Evolutionary conservation across 495 filamentous ascomycete species (phyloP).

Genomic region (Bryoglossum gracile): DNA sequence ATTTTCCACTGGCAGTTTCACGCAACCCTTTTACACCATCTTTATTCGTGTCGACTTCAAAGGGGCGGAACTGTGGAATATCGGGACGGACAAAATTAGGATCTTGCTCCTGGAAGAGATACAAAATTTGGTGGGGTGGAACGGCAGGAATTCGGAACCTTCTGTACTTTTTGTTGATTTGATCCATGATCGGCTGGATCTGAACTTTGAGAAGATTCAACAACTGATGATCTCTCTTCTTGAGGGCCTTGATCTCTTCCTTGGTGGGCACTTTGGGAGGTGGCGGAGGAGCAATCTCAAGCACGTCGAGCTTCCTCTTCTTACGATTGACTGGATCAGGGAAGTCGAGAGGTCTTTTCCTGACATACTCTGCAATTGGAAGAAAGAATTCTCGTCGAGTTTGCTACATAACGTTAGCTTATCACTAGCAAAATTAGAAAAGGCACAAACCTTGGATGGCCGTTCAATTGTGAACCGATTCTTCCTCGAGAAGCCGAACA

Average conservation of each 20-base stretch:
- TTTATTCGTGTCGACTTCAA: conserved; percentile 63
- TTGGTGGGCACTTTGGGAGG: conserved; percentile 55
- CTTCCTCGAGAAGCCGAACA: conserved; percentile 78
- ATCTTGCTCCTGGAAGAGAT: conserved; percentile 76
- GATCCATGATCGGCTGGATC: conserved; percentile 91
- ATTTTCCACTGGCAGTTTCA: conserved; percentile 65
- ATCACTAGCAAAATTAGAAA: background rate
- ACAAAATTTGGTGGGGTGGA: conserved; percentile 60
- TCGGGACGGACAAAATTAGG: conserved; percentile 76
- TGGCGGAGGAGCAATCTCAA: conserved; percentile 67
- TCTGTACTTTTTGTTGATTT: conserved; percentile 77
- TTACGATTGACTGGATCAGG: conserved; percentile 80
- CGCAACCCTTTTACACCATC: conserved; percentile 65
- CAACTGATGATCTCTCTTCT: conserved; percentile 67
- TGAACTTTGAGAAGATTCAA: conserved; percentile 80
- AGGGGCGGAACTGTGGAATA: conserved; percentile 57
- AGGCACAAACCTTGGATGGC: conserved; percentile 48
- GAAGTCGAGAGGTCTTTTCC: conserved; percentile 72
- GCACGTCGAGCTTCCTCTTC: conserved; percentile 67
- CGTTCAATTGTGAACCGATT: conserved; percentile 62
- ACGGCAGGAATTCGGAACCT: conserved; percentile 77
- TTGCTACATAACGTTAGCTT: conserved; percentile 36
- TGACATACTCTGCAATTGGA: conserved; percentile 62
- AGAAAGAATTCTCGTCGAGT: conserved; percentile 71
- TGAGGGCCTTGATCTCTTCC: conserved; percentile 72